These are phyloP conservation scores for Candida sithepensis DNA, from an alignment of 805 yeast genomes.

Conservation along the genomic window DNA sequence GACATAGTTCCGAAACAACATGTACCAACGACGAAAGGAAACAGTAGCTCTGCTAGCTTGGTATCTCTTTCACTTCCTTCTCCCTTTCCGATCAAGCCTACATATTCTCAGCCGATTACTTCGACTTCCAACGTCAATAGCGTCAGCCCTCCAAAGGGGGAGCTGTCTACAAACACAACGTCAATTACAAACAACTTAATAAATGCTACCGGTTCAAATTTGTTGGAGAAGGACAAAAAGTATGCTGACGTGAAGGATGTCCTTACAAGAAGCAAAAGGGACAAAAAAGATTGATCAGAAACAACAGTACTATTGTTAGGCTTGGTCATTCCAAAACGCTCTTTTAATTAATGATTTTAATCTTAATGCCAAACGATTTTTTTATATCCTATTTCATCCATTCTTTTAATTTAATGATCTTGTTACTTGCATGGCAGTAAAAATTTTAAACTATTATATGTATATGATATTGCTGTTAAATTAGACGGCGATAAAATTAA, in stretches of 20 bases:
- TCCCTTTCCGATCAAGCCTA: conserved; percentile 18
- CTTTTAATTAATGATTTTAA: no score
- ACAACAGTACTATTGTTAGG: neutral
- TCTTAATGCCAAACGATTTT: neutral
- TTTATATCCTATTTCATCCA: no score
- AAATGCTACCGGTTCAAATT: neutral
- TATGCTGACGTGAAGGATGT: conserved; percentile 16
- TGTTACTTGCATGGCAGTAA: no score
- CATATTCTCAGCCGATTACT: conserved; percentile 15
- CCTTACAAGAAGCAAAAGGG: conserved; percentile 25
- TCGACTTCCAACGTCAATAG: conserved; percentile 8
- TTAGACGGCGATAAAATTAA: no score
- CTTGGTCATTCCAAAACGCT: no score
- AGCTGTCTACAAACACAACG: neutral
- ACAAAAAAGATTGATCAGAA: conserved; percentile 23
- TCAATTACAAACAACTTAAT: neutral
- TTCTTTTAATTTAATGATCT: no score
- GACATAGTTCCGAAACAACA: no score
- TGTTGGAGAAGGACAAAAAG: conserved; percentile 10
- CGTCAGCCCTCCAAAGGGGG: neutral
- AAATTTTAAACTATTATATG: no score
- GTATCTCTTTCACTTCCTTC: conserved; percentile 7
- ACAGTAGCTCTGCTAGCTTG: conserved; percentile 2
- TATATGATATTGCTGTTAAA: no score
- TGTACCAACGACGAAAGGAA: neutral